These are phyloP conservation scores for Ambrosiella beaveri DNA, from an alignment of 2,329 filamentous ascomycete genomes.

Conservation along the genomic window DNA sequence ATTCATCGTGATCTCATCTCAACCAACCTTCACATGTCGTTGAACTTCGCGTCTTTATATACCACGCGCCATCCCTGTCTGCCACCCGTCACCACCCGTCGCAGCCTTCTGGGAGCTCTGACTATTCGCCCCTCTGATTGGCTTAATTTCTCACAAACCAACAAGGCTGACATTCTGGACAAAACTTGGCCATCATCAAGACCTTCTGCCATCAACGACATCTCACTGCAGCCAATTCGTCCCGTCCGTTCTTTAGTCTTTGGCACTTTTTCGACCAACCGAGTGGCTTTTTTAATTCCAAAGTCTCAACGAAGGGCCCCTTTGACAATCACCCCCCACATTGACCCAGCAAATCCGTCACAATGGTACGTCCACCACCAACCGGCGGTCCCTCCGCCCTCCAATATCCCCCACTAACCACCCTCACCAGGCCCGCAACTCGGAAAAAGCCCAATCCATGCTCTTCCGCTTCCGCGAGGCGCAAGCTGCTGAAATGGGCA, in stretches of 20 bases:
- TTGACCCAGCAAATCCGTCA: neutral
- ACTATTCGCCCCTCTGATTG: neutral
- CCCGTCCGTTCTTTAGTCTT: no score
- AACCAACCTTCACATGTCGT: no score
- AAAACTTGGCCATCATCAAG: neutral
- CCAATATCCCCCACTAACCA: neutral
- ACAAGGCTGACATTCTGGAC: neutral
- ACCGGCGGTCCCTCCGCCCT: neutral
- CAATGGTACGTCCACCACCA: neutral
- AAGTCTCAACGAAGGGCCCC: neutral
- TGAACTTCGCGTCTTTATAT: neutral
- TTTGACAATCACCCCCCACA: neutral
- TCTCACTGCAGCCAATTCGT: neutral
- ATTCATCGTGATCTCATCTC: no score
- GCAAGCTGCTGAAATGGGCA: slow-evolving; percentile 88
- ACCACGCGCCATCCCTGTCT: neutral
- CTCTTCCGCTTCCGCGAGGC: slow-evolving; percentile 98
- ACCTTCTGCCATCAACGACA: neutral
- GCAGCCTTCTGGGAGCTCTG: neutral
- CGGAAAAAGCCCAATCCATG: slow-evolving; percentile 98
- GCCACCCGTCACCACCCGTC: neutral
- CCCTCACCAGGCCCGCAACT: slow-evolving; percentile 62
- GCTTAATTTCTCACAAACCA: neutral
- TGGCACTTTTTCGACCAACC: no score
- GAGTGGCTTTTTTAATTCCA: neutral